phyloP scores from a whole-genome alignment of 2,329 filamentous ascomycete species.

The Scedosporium dehoogii region DNA sequence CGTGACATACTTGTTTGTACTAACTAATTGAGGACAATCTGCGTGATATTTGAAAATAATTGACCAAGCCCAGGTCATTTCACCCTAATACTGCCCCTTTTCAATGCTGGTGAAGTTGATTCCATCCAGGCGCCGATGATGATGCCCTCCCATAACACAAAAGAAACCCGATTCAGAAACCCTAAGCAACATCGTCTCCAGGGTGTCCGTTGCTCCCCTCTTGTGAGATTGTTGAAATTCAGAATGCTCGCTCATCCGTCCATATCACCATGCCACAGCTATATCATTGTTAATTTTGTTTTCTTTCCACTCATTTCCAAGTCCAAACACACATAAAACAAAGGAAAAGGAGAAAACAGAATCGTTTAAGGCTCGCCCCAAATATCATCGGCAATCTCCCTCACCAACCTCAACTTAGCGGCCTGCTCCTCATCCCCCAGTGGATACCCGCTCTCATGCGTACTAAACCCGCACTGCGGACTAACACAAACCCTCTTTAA shows the following conservation, averaged over 20 bases:
- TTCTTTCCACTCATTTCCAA: background rate
- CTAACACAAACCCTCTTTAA: conserved; percentile 58
- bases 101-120: conserved; percentile 6
- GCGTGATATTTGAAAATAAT: background rate
- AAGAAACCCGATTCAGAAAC: background rate
- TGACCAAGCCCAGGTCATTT: background rate
- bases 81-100: background rate
- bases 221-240: conserved; percentile 9
- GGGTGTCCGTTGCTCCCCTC: background rate
- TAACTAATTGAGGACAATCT: background rate
- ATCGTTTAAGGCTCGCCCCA: conserved; percentile 36
- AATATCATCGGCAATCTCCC: conserved; percentile 62
- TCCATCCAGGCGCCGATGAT: conserved; percentile 6
- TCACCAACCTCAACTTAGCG: conserved; percentile 61
- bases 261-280: background rate
- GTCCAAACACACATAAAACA: background rate
- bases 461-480: conserved; percentile 67
- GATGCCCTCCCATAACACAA: background rate
- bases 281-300: background rate
- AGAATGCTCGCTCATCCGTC: background rate
- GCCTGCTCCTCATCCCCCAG: conserved; percentile 61
- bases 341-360: background rate
- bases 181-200: background rate
- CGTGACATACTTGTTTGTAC: too few relatives aligned
- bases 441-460: conserved; percentile 63